Percentiles rank a stretch among this genome's conserved stretches.
phyloP scores from a whole-genome alignment of 495 filamentous ascomycete genomes.

The Venustampulla echinocandica region DNA sequence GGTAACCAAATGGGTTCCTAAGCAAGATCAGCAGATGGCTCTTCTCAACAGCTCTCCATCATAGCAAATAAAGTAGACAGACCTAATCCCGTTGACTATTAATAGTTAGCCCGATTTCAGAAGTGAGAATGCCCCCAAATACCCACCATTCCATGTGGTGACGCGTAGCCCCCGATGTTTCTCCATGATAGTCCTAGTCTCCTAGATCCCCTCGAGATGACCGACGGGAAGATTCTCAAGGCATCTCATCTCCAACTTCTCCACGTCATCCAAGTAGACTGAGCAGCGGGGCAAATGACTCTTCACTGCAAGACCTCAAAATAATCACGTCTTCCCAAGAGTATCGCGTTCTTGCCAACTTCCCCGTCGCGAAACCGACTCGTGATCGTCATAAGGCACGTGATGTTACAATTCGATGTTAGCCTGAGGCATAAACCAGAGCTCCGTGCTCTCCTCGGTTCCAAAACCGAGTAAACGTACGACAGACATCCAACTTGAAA shows the following conservation, averaged over 20 bases:
- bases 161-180: slow-evolving; percentile 50
- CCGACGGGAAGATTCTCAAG: too few species aligned
- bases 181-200: slow-evolving; percentile 4
- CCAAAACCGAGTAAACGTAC: slow-evolving; percentile 6
- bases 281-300: too few species aligned
- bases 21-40: slow-evolving; percentile 15
- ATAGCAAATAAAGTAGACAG: slow-evolving; percentile 3
- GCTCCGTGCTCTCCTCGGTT: too few species aligned
- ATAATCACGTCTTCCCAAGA: background rate
- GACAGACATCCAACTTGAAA: slow-evolving; percentile 7
- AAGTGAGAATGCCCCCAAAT: background rate
- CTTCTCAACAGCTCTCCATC: too few species aligned
- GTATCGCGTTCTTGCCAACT: background rate
- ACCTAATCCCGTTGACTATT: slow-evolving; percentile 90
- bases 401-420: background rate
- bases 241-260: too few species aligned
- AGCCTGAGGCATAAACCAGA: too few species aligned
- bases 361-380: slow-evolving; percentile 4
- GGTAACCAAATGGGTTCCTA: slow-evolving; percentile 89
- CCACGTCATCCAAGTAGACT: too few species aligned
- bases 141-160: slow-evolving; percentile 83
- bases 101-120: slow-evolving; percentile 12
- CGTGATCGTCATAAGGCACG: slow-evolving; percentile 9
- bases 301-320: too few species aligned
- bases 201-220: too few species aligned